Conservation (phyloP, 495 filamentous ascomycete species). For the Tuber magnatum region DNA sequence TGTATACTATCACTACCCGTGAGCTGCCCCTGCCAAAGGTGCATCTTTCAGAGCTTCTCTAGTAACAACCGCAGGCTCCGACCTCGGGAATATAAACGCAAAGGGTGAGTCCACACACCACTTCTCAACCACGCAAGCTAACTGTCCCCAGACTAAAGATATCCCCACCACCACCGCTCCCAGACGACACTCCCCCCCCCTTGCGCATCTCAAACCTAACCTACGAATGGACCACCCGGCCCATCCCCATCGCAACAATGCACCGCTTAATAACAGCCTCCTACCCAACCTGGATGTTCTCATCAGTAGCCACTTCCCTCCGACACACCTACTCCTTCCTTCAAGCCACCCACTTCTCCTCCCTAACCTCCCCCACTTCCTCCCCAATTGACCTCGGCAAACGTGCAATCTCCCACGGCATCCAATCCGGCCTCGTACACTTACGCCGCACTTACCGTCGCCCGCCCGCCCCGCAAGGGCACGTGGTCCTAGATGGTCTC, state of each 20-base stretch:
- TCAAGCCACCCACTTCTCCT: neutral
- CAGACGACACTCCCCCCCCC: conserved; percentile 15
- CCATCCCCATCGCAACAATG: conserved; percentile 22
- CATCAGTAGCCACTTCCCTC: conserved; percentile 28
- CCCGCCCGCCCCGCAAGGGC: conserved; percentile 32
- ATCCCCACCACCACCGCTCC: neutral
- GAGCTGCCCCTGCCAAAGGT: conserved; percentile 6
- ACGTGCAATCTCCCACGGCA: neutral
- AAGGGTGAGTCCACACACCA: conserved; percentile 20
- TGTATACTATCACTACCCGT: conserved; percentile 37
- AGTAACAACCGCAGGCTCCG: conserved; percentile 16
- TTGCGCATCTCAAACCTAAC: conserved; percentile 23
- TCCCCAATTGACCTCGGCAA: conserved; percentile 2
- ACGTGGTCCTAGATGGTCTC: conserved; percentile 34
- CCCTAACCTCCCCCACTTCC: neutral
- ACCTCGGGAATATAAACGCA: conserved; percentile 31
- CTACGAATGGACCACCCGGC: conserved; percentile 30
- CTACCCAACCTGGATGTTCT: conserved; percentile 30
- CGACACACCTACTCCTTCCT: conserved; percentile 21
- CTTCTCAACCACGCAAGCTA: neutral
- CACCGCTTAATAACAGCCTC: conserved; percentile 28
- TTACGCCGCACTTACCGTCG: conserved; percentile 17
- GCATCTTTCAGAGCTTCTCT: neutral
- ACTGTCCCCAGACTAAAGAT: neutral
- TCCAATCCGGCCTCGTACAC: neutral